phyloP scores from a whole-genome alignment of 2,329 filamentous ascomycete species.

The Pseudogymnoascus sp. region DNA sequence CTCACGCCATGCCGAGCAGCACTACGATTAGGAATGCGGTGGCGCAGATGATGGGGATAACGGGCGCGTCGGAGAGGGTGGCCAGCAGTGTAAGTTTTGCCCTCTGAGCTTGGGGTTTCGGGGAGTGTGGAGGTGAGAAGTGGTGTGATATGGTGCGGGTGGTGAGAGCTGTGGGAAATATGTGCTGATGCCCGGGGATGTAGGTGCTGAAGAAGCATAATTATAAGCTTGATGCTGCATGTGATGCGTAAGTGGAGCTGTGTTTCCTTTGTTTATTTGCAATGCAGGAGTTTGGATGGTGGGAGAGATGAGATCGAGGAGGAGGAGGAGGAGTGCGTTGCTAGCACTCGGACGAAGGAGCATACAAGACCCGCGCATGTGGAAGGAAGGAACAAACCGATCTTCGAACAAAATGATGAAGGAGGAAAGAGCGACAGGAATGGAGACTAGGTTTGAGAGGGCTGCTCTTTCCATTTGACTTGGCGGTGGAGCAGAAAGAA shows the following conservation, averaged over 20 bases:
- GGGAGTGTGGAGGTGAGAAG: not conserved
- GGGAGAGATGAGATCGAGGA: not conserved
- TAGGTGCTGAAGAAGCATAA: conserved; percentile 29
- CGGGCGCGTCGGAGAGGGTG: conserved; percentile 24
- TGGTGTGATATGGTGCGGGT: not conserved
- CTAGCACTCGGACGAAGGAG: not conserved
- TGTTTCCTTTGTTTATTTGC: conserved; percentile 10
- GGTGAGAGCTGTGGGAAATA: not conserved
- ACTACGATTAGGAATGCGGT: conserved; percentile 18
- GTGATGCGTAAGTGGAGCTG: conserved; percentile 30
- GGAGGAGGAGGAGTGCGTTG: not conserved
- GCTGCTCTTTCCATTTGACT: not conserved
- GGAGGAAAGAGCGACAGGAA: not conserved
- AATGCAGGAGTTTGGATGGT: not conserved
- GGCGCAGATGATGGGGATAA: conserved; percentile 25
- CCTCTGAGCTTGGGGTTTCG: not conserved
- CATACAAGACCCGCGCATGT: not conserved
- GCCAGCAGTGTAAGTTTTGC: conserved; percentile 20
- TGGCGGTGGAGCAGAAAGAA: not conserved
- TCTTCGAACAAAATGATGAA: not conserved
- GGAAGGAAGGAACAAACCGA: conserved; percentile 2
- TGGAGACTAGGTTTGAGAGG: not conserved
- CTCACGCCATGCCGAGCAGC: conserved; percentile 24
- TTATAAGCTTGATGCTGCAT: conserved; percentile 31
- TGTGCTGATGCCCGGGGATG: conserved; percentile 8